Evolutionary conservation across 352 stramenopile species (phyloP), one percentile per base, ranked within the genome.

Genomic region (Aphanomyces astaci): DNA sequence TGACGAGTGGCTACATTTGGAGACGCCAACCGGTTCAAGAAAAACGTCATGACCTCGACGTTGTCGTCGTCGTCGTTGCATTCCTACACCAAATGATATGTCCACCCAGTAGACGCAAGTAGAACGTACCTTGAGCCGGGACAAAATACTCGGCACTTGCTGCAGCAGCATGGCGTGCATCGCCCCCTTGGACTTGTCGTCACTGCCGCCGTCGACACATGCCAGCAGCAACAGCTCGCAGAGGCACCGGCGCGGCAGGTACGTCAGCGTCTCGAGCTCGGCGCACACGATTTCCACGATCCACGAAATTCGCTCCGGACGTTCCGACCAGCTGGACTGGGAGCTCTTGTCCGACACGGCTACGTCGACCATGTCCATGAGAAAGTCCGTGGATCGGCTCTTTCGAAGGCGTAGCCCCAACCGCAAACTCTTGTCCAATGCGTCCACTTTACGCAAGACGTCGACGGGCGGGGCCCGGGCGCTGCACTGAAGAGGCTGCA

Each of bases 201-300:
- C 51, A 32, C 63, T 62, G 13, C 49, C n/a, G n/a, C n/a, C 57
- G 24, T 68, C 73, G 2, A 77, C 75, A 33, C 81, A 67, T 10
- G 86, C 82, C 1, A 93, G 74, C 32, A 95, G 65, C 9, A 95
- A 65, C 13, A 95, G 65, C n/a, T 91, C 79, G 39, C 86, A 93
- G 9, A 93, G 74, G 49, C 84, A 95, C 1, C 78, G 76, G 36
- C 87, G 78, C 3, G 86, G 86, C 0, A 95, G 75, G 49, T 95
- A 93, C 66, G 90, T 78, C 15, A 92, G 75, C 0, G 86, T 95
- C 9, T 89, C 76, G 28, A 88, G 81, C 63, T 95, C 86, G 63
- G 92, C 86, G 46, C 86, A 93, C 2, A 95, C 86, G 54, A 95
- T 92, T 36, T 95, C 86, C 15, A 83, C 84, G 64, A 95, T 95